Percentiles rank a stretch among this genome's conserved stretches.
Conservation (phyloP, 1,284 basidiomycete species). For the Tilletia walkeri region DNA sequence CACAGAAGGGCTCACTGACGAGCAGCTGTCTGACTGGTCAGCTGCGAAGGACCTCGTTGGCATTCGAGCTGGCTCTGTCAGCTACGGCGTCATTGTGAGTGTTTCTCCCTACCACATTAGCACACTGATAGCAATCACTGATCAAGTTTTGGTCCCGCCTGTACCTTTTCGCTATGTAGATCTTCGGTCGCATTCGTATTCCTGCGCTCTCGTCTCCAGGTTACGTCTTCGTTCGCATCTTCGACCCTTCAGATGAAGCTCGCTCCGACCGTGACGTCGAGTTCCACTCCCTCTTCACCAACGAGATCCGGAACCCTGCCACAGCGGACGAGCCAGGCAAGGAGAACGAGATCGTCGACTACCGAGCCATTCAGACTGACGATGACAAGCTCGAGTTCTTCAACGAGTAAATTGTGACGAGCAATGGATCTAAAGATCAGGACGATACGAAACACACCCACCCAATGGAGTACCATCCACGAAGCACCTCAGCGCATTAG, state of each 20-base stretch:
- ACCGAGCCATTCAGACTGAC: constrained; percentile 15
- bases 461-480: no score
- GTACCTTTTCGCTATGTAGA: not conserved
- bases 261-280: constrained; percentile 7
- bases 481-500: no score
- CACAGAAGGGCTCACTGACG: constrained; percentile 6
- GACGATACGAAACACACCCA: no score
- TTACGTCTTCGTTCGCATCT: constrained; percentile 19
- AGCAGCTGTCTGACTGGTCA: not conserved
- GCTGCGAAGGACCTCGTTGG: constrained; percentile 18
- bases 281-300: constrained; percentile 20
- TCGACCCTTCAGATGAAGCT: constrained; percentile 19
- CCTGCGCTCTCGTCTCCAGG: constrained; percentile 14
- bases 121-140: no score
- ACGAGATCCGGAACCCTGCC: constrained; percentile 12
- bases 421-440: no score
- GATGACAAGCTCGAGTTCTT: constrained; percentile 19
- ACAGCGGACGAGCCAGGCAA: constrained; percentile 9
- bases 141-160: not conserved
- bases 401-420: constrained; percentile 5
- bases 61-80: constrained; percentile 16
- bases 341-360: constrained; percentile 12
- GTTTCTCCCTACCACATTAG: not conserved
- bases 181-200: constrained; percentile 20
- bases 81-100: constrained; percentile 19